Base-by-base conservation (phyloP, 306 rosid genomes). In the Vicia villosa region DNA sequence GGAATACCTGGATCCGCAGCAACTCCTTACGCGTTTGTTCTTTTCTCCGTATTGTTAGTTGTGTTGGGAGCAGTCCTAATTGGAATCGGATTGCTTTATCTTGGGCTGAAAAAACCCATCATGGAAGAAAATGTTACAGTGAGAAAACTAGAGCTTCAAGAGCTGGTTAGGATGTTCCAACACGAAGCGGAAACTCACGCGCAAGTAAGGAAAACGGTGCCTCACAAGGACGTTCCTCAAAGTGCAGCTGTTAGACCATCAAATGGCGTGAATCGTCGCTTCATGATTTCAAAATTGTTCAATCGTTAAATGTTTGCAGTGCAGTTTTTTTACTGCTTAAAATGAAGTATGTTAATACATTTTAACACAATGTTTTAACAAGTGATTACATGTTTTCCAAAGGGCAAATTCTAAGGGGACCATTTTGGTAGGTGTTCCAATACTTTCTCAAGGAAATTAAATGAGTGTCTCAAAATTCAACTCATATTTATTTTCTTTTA, bases 121-220 rank as follows among this genome's bases (percentile, higher is more conserved):
- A 16, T 70, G 14, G 92, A 63, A 66, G 88, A 82, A 30, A 66
- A 83, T 73, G 99, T 94, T 14, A 80, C 79, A 59, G 83, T 78
- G 42, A 85, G 96, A 79, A 94, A 81, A 68, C 62, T 83, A 51
- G 95, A 94, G 83, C 92, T 94, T 64, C 85, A 91, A 13, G 87
- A 88, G 69, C 71, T 88, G 28, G 97, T 94, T 13, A 82, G 82
- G 72, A 80, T 87, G 95, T 94, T 94, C 67, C 89, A 94, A 83
- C 97, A 88, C 6, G 99, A 94, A 60, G 99, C 99, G 36, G 95
- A 90, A 74, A 82, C 82, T 80, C 99, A 94, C 51, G 97, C 89
- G 0, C 88, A 77, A 75, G 88, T 88, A 67, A 79, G 89, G 4
- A 85, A 83, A 82, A 64, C 79, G 0, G 41, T 79, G 61, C 74